phyloP scores from a whole-genome alignment of 345 rosid genomes.

The Zanthoxylum bungeanum region DNA sequence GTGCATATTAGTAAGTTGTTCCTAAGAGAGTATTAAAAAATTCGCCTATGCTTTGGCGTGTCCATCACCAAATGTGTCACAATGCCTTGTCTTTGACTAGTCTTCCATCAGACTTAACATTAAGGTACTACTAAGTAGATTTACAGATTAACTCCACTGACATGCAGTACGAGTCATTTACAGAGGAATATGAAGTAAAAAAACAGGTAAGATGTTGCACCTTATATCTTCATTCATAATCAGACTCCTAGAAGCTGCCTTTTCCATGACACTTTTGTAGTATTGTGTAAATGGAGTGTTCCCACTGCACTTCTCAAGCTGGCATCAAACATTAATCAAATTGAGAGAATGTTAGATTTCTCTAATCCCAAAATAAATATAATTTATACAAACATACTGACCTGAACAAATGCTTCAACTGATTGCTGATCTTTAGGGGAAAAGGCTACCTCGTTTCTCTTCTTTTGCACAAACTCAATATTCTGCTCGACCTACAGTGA shows the following conservation, averaged over 20 bases:
- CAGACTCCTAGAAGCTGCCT: slow-evolving; percentile 46
- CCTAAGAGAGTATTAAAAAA: not conserved
- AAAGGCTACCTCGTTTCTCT: slow-evolving; percentile 78
- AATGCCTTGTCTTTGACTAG: not conserved
- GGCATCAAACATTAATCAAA: slow-evolving; percentile 26
- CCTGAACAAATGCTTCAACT: slow-evolving; percentile 73
- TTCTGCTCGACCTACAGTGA: slow-evolving; percentile 66
- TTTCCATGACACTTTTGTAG: slow-evolving; percentile 60
- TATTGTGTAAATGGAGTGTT: slow-evolving; percentile 63
- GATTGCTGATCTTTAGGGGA: slow-evolving; percentile 89
- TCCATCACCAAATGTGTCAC: not conserved
- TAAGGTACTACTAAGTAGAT: not conserved
- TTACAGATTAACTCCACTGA: not conserved
- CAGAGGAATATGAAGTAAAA: not conserved
- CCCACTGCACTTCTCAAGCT: slow-evolving; percentile 55
- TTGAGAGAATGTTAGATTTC: slow-evolving; percentile 3
- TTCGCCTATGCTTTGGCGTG: not conserved
- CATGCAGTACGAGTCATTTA: not conserved
- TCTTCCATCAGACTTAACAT: not conserved
- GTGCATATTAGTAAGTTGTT: not conserved
- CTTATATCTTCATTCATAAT: slow-evolving; percentile 31
- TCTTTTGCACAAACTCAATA: slow-evolving; percentile 63
- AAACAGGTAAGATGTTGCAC: slow-evolving; percentile 20
- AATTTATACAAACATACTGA: slow-evolving; percentile 11
- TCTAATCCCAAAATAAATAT: not conserved